phyloP scores from a whole-genome alignment of 345 rosid genomes.

The Cochlearia excelsa region DNA sequence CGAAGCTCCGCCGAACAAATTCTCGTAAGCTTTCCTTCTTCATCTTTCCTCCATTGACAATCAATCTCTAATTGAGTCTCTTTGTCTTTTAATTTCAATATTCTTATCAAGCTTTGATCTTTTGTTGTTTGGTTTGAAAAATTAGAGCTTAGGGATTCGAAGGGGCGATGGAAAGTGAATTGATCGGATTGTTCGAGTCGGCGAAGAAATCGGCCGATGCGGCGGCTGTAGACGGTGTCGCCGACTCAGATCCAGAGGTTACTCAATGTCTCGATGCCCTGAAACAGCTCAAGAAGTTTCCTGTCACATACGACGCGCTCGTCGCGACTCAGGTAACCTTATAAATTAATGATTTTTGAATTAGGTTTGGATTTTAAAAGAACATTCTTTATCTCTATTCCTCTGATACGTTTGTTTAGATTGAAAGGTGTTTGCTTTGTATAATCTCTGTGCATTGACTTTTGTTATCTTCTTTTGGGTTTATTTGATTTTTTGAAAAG shows the following conservation, averaged over 20 bases:
- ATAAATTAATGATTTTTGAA: too few relatives aligned
- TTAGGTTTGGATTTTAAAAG: too few relatives aligned
- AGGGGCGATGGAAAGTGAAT: constrained; percentile 61
- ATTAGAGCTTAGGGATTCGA: constrained; percentile 18
- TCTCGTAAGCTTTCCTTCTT: too few relatives aligned
- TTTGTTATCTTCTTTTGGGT: too few relatives aligned
- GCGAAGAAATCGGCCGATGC: constrained; percentile 92
- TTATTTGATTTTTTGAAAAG: too few relatives aligned
- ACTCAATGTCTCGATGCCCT: constrained; percentile 67
- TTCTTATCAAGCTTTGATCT: constrained; percentile 9
- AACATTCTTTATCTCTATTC: too few relatives aligned
- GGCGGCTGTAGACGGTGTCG: constrained; percentile 49
- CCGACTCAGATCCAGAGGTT: constrained; percentile 59
- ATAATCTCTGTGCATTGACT: too few relatives aligned
- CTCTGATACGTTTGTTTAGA: too few relatives aligned
- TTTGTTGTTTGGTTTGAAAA: constrained; percentile 8
- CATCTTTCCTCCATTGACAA: too few relatives aligned
- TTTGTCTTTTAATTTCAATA: neutral
- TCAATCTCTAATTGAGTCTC: neutral
- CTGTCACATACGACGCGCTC: constrained; percentile 68
- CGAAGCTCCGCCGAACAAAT: too few relatives aligned
- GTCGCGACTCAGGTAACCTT: constrained; percentile 61
- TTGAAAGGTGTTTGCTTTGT: too few relatives aligned
- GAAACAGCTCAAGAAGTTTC: constrained; percentile 58
- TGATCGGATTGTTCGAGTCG: constrained; percentile 72